Evolutionary conservation across 140 eudicot genomes (phyloP).

Genomic region (Bidens hawaiensis): DNA sequence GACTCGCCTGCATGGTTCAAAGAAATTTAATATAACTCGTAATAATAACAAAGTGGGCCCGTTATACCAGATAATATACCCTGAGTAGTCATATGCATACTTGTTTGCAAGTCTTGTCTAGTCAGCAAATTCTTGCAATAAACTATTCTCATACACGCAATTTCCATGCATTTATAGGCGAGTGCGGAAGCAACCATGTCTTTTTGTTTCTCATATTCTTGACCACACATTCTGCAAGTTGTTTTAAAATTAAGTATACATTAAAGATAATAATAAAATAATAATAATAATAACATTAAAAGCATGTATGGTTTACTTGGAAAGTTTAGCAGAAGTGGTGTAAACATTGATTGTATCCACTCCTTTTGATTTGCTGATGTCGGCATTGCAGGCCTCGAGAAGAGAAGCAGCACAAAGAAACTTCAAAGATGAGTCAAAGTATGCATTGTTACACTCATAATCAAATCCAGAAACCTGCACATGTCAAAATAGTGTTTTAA

Average conservation of each 20-base stretch:
- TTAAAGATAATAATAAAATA: neutral
- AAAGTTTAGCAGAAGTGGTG: slow-evolving; percentile 57
- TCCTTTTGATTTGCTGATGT: slow-evolving; percentile 37
- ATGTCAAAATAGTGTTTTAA: neutral
- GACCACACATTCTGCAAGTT: slow-evolving; percentile 66
- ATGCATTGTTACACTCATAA: slow-evolving; percentile 51
- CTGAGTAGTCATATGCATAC: slow-evolving; percentile 55
- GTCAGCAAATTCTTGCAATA: slow-evolving; percentile 49
- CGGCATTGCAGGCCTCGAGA: slow-evolving; percentile 47
- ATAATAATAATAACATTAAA: too few relatives aligned
- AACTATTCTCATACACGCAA: slow-evolving; percentile 75
- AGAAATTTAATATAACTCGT: neutral
- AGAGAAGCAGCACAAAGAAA: slow-evolving; percentile 82
- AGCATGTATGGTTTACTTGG: slow-evolving; percentile 33
- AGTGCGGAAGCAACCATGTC: slow-evolving; percentile 73
- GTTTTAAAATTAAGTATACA: slow-evolving; percentile 12
- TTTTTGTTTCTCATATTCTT: slow-evolving; percentile 59
- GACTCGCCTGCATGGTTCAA: slow-evolving; percentile 55
- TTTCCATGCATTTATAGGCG: slow-evolving; percentile 96
- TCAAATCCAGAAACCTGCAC: slow-evolving; percentile 67
- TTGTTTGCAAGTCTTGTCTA: slow-evolving; percentile 64
- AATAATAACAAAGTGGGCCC: neutral
- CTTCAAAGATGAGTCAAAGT: slow-evolving; percentile 75
- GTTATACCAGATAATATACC: slow-evolving; percentile 59
- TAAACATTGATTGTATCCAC: slow-evolving; percentile 46